phyloP scores from a whole-genome alignment of 225 moss, liverwort and hornwort species.

The Straminergon stramineum region DNA sequence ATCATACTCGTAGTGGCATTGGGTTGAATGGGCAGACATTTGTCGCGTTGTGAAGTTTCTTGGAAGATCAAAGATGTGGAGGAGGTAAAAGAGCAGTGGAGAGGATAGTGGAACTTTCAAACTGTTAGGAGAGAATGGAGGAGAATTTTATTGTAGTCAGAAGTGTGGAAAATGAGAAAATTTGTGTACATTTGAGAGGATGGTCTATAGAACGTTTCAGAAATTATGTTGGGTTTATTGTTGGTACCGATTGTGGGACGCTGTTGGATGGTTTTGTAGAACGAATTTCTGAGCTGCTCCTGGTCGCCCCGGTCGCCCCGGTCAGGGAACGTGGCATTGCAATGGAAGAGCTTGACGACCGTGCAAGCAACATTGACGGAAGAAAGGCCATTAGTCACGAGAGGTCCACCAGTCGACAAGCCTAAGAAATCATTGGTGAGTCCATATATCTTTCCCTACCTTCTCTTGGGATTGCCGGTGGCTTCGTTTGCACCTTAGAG shows the following conservation, averaged over 20 bases:
- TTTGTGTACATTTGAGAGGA: neutral
- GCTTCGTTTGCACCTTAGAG: neutral
- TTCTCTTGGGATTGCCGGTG: neutral
- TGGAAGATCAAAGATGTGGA: neutral
- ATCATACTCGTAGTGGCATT: neutral
- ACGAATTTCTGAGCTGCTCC: conserved; percentile 17
- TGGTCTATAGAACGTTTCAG: neutral
- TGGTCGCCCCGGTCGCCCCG: neutral
- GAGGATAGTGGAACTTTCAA: neutral
- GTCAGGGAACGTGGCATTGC: neutral
- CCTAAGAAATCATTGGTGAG: conserved; percentile 30
- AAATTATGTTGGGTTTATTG: neutral
- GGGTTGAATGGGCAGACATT: neutral
- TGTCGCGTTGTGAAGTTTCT: neutral
- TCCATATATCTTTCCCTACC: neutral
- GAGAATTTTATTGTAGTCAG: too few species aligned
- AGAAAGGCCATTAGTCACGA: conserved; percentile 23
- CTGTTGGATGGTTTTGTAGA: conserved; percentile 3
- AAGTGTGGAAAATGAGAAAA: neutral
- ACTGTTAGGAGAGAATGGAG: neutral
- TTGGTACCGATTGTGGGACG: neutral
- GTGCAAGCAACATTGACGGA: conserved; percentile 41
- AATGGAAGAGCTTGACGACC: neutral
- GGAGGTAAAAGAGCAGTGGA: neutral
- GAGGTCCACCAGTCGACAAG: conserved; percentile 7